Evolutionary conservation across 805 yeast species (phyloP).

Genomic region (Dipodascopsis tothii): DNA sequence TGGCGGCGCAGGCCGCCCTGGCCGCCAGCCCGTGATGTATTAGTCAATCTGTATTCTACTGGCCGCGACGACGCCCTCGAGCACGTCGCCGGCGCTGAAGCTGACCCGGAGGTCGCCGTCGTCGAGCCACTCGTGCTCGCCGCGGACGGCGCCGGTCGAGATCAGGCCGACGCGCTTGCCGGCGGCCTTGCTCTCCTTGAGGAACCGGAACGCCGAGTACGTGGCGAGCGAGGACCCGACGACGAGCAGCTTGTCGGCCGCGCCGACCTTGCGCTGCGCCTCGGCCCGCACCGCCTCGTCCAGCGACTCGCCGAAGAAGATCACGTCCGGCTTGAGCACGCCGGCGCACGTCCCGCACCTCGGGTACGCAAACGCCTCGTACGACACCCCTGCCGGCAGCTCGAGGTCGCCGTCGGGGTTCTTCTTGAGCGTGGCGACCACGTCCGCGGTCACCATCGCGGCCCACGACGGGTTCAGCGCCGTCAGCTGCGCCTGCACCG

Average conservation of each 20-base stretch:
- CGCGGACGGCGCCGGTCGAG: slow-evolving; percentile 25
- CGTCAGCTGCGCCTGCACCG: slow-evolving; percentile 16
- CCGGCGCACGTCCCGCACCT: slow-evolving; percentile 25
- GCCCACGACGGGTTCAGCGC: slow-evolving; percentile 25
- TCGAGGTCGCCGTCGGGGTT: slow-evolving; percentile 28
- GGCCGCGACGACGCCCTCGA: slow-evolving; percentile 10
- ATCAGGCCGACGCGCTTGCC: slow-evolving; percentile 24
- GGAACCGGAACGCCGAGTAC: slow-evolving; percentile 26
- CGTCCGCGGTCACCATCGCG: slow-evolving; percentile 7
- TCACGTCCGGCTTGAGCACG: slow-evolving; percentile 26
- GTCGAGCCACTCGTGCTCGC: slow-evolving; percentile 23
- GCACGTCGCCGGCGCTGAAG: slow-evolving; percentile 17
- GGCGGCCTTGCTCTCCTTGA: slow-evolving; percentile 18
- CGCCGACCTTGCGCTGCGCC: slow-evolving; percentile 18
- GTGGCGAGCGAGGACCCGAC: slow-evolving; percentile 27
- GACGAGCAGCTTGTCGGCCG: slow-evolving; percentile 23
- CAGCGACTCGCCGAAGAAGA: slow-evolving; percentile 28
- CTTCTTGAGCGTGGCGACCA: slow-evolving; percentile 13
- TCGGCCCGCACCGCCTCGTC: slow-evolving; percentile 10
- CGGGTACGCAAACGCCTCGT: slow-evolving; percentile 26
- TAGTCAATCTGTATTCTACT: no score
- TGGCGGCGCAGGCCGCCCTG: no score
- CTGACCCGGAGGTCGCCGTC: slow-evolving; percentile 17
- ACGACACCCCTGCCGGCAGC: slow-evolving; percentile 16
- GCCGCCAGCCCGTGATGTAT: no score